Base-by-base conservation (phyloP, 192 early-diverging fungal genomes). In the Backusella luteola region DNA sequence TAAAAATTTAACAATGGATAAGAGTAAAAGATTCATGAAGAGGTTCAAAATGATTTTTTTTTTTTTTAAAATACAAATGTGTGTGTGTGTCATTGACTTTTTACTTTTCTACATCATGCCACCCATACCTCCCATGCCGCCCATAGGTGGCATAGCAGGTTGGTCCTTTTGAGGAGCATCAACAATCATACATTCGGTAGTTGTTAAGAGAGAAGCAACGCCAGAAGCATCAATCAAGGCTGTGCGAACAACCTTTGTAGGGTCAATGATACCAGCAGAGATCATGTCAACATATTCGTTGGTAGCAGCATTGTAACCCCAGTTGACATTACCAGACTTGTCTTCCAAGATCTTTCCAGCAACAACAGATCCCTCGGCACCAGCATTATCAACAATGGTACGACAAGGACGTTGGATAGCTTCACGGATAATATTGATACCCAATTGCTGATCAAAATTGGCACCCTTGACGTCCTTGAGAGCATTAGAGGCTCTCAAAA, bases 391-490 rank as follows among this genome's bases (percentile, higher is more conserved):
- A 72, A 96, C 93, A 78, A 99, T 99, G 46, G 90, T 98, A 86
- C 92, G 93, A 76, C 91, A 92, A 4, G 98, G 98, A 41, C 92
- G 92, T 80, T 92, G 91, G 75, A 99, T 93, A n/a, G 98, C 98
- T 82, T 95, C 92, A 73, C 90, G 90, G 76, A 99, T 92, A 79
- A 99, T 98, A 87, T 94, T 95, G 79, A 99, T 87, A 75, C 98
- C 98, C 72, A 99, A 90, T 87, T 94, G 91, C 89, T 99, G 97
- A 86, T 99, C 98, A 95, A 99, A 99, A 93, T 97, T 99, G 29
- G 88, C 94, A 71, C 91, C 90, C 87, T 95, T 94, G 72, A 98
- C 74, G 1, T 77, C 77, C 17, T 90, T 92, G 17, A 99, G 89
- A 78, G 94, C 82, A 82, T 91, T 92, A 76, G 90, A 87, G 2